These are phyloP conservation scores for Magnaporthiopsis incrustans DNA, from an alignment of 2,329 filamentous ascomycete genomes.

Conservation along the genomic window DNA sequence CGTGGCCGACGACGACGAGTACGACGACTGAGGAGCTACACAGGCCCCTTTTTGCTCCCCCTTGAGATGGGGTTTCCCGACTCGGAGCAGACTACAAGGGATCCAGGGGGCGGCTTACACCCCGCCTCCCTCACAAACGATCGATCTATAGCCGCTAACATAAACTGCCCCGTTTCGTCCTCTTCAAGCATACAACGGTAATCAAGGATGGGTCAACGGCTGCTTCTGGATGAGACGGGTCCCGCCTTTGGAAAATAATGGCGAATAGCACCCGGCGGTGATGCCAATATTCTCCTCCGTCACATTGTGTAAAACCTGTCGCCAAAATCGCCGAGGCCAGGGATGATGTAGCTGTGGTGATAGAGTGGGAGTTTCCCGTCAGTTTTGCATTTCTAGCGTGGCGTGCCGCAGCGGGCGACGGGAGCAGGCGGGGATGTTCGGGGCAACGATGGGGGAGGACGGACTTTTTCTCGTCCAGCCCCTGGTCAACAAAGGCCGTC, in stretches of 20 bases:
- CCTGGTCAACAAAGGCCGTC: conserved; percentile 88
- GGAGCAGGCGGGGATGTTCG: background rate
- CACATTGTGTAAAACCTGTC: conserved; percentile 92
- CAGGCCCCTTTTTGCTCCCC: background rate
- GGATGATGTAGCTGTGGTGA: conserved; percentile 74
- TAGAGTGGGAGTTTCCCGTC: conserved; percentile 19
- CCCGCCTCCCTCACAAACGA: background rate
- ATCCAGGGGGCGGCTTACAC: background rate
- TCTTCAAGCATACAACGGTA: background rate
- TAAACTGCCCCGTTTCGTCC: background rate
- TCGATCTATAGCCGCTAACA: background rate
- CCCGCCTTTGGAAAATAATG: background rate
- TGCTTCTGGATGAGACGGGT: background rate
- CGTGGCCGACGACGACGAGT: conserved; percentile 39
- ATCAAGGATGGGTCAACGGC: background rate
- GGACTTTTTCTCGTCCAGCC: conserved; percentile 95
- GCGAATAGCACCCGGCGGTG: background rate
- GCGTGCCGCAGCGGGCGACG: background rate
- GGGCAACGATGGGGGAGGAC: background rate
- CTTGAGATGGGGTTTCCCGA: background rate
- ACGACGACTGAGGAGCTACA: conserved; percentile 40
- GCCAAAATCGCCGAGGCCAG: conserved; percentile 89
- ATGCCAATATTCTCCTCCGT: conserved; percentile 11
- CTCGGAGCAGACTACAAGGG: background rate
- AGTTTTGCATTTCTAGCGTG: conserved; percentile 10